Evolutionary conservation across 2,329 filamentous ascomycete species (phyloP), one percentile per base, ranked within the genome.

Genomic region (Colletotrichum salicis): DNA sequence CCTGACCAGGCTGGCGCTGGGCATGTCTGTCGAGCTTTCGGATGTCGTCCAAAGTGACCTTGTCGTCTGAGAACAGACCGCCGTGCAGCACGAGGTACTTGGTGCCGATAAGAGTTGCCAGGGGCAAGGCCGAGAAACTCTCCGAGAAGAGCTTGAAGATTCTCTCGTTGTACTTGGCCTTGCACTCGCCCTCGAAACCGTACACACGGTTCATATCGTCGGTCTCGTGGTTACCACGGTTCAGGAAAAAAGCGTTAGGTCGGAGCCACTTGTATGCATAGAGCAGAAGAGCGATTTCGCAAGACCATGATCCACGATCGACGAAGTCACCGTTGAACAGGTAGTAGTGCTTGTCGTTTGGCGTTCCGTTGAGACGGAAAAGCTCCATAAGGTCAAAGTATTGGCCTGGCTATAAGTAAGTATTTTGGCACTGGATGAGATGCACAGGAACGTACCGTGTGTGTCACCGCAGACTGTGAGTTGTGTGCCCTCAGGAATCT

Each of bases 201-300:
- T 99, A 99, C 65, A 96, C 95, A 76, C 94, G 91, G 87, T 99
- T 99, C 96, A 99, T 99, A 83, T 98, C 96, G 80, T 98, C 96
- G 60, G 96, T 98, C 85, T 99, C 96, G 84, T 99, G 96, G 84
- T 99, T 99, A 76, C 96, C 96, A 73, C 96, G 91, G 87, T 99
- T 99, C 75, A 99, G 86, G 89, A 97, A 98, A 87, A 99, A 96
- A 66, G 87, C 90, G 55, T 91, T 89, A 8, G 96, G 96, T 66
- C 93, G 91, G 77, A 98, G 83, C 96, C 94, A 97, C 86, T 99
- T 99, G 88, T 97, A 97, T 56, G 96, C 93, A 82, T 98, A 99
- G 24, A 99, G 87, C 12, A 98, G 87, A 58, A 99, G 87, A 12
- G 95, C 96, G 76, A 99, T 97, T 81, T 99, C 96, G n/a, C 92